Evolutionary conservation across 176 grass and related monocot genomes (phyloP).

Genomic region (Eleusine coracana): DNA sequence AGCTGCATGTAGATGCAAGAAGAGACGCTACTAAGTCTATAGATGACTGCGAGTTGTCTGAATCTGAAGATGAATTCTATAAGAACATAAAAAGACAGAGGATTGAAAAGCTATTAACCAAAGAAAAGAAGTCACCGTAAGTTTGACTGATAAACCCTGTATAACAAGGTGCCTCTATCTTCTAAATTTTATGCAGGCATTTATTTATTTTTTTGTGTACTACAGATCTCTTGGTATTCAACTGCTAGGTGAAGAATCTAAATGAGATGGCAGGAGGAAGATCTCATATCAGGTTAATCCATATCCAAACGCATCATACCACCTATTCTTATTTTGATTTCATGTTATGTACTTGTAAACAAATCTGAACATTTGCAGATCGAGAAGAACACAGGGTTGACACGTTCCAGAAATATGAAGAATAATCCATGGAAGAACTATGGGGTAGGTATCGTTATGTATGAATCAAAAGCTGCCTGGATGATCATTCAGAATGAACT

Average conservation of each 20-base stretch:
- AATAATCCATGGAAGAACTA: constrained; percentile 97
- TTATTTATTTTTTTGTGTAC: constrained; percentile 12
- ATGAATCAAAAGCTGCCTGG: not conserved
- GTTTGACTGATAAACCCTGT: no score
- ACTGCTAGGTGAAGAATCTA: constrained; percentile 45
- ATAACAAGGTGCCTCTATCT: not conserved
- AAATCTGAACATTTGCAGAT: not conserved
- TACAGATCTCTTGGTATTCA: constrained; percentile 46
- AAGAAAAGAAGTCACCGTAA: constrained; percentile 34
- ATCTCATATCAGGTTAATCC: constrained; percentile 80
- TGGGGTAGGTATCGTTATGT: constrained; percentile 50
- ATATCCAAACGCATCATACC: not conserved
- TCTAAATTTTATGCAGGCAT: not conserved
- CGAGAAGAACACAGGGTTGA: constrained; percentile 34
- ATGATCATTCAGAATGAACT: not conserved
- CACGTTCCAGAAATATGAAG: constrained; percentile 73
- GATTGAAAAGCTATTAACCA: constrained; percentile 57
- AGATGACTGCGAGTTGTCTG: not conserved
- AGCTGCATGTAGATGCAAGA: constrained; percentile 60
- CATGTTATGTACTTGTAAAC: constrained; percentile 11
- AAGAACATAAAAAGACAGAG: constrained; percentile 65
- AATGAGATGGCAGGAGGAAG: constrained; percentile 84
- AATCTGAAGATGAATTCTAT: constrained; percentile 79
- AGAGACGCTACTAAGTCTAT: not conserved
- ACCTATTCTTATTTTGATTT: not conserved